phyloP scores from a whole-genome alignment of 148 eudicot species.

The Rhododendron henanense region DNA sequence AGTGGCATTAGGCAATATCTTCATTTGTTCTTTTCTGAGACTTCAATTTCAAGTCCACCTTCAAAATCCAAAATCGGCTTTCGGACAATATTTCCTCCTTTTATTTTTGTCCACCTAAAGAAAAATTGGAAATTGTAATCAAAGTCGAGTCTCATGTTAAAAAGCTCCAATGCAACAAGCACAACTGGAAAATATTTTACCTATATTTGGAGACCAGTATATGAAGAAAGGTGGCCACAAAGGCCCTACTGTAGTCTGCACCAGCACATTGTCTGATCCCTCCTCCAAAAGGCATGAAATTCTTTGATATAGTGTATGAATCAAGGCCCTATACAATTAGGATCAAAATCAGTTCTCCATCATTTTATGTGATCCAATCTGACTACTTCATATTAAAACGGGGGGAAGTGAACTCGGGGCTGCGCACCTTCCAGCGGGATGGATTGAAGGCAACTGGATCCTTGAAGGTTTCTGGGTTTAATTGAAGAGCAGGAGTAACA shows the following conservation, averaged over 20 bases:
- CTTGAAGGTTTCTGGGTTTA: neutral
- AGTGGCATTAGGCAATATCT: neutral
- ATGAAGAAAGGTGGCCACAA: slow-evolving; percentile 4
- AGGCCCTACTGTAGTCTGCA: neutral
- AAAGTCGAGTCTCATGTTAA: neutral
- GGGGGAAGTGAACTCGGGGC: neutral
- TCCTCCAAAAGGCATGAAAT: slow-evolving; percentile 11
- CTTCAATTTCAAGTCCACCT: neutral
- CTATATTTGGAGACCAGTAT: neutral
- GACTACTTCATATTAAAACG: neutral
- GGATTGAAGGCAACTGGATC: slow-evolving; percentile 1
- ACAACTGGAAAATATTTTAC: neutral
- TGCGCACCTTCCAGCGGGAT: slow-evolving; percentile 6
- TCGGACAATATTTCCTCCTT: neutral
- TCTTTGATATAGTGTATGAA: slow-evolving; percentile 1
- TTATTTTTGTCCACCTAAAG: neutral
- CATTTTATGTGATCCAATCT: too few species aligned
- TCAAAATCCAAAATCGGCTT: neutral
- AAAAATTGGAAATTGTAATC: neutral
- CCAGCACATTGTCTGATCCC: slow-evolving; percentile 8
- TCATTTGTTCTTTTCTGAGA: neutral
- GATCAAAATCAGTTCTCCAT: neutral
- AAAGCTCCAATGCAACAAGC: neutral
- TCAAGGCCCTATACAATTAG: neutral
- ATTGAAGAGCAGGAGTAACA: too few species aligned